Base-by-base conservation (phyloP, 1,284 basidiomycete genomes). In the Ustilago hordei region DNA sequence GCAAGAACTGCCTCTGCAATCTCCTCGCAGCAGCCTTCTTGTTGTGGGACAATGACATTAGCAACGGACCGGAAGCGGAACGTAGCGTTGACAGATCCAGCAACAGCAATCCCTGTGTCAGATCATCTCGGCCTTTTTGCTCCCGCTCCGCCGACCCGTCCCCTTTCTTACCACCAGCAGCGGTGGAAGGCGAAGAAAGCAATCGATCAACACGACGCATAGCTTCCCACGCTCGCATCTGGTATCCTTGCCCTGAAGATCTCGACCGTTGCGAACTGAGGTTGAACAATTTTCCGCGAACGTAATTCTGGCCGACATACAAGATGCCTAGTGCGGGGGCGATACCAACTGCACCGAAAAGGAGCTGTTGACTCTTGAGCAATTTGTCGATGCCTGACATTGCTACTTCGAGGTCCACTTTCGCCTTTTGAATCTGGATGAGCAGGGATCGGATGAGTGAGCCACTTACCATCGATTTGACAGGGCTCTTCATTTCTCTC, bases 281-380 rank as follows among this genome's bases (percentile, higher is more conserved):
- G 86, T 88, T 83, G 3, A 88, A 84, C 11, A 92, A 45, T 85
- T 90, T 91, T 6, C 90, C 90, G 11, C 89, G 89, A 8, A 90
- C 76, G 1, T 92, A 74, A 34, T 66, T 69, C 45, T 71, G 57
- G 11, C 70, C 63, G 55, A 83, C 88, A 80, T 95, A 95, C 4
- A 95, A 89, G 50, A 98, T 89, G 2, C 92, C 91, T 19, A 98
- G 87, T 0, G 93, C 92, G 1, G 95, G 95, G 0, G 96, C 95
- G 13, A 99, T 92, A 77, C 96, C 96, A 66, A 98, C 95, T 76
- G 98, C 98, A 1, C 93, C 96, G 81, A 99, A 98, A 1, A 97
- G 97, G 36, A 99, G 89, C 86, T 98, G 94, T 87, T 99, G 96
- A 2, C 93, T 95, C 81, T 92, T 93, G 73, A 99, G 91, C 58